Evolutionary conservation across 1,284 basidiomycete species (phyloP).

Genomic region (Phellinidium pouzarii): DNA sequence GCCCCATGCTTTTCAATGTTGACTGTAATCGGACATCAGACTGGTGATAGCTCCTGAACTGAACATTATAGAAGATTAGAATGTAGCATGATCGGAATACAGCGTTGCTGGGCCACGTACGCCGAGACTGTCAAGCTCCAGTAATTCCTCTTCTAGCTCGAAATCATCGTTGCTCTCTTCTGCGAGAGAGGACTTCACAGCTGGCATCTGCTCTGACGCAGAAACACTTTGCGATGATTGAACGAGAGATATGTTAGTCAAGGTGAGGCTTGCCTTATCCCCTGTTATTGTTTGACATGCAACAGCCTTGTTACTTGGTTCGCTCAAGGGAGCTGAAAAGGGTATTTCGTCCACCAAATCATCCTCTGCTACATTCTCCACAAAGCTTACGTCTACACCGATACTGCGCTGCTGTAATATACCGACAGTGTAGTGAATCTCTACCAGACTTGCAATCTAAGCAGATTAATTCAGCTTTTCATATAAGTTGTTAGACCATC

Average conservation of each 20-base stretch:
- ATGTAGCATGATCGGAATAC: neutral
- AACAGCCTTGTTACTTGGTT: neutral
- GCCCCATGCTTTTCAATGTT: slow-evolving; percentile 26
- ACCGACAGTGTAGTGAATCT: slow-evolving; percentile 40
- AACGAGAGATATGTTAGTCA: neutral
- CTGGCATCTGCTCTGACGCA: neutral
- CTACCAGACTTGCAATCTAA: slow-evolving; percentile 42
- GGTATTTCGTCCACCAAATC: neutral
- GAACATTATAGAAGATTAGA: slow-evolving; percentile 4
- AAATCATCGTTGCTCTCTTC: neutral
- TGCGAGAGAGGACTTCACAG: neutral
- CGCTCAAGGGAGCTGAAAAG: neutral
- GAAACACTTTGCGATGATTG: neutral
- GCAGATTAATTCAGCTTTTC: neutral
- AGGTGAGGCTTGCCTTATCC: neutral
- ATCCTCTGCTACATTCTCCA: neutral
- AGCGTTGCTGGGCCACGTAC: slow-evolving; percentile 23
- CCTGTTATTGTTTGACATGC: neutral
- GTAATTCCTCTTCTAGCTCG: slow-evolving; percentile 5
- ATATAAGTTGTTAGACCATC: too few relatives aligned
- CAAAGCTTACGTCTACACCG: slow-evolving; percentile 5
- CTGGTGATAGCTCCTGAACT: slow-evolving; percentile 47
- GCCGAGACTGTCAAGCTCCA: slow-evolving; percentile 30
- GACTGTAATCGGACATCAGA: slow-evolving; percentile 37
- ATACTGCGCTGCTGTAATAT: slow-evolving; percentile 8